Base-by-base conservation (phyloP, 1,284 basidiomycete species). In the Cryptococcus amylolentus region DNA sequence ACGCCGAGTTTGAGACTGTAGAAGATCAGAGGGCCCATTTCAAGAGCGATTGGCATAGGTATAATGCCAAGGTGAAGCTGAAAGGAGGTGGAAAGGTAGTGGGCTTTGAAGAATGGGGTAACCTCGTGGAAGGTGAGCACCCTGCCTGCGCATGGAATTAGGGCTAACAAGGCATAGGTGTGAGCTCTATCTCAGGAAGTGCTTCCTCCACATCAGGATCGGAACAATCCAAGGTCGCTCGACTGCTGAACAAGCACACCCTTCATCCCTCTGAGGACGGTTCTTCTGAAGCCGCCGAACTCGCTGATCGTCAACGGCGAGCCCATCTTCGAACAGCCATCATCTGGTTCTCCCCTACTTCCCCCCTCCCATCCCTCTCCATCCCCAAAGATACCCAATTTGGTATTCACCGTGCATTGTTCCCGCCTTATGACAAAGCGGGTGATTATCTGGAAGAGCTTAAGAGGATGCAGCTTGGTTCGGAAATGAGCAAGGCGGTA, bases 1-100 rank as follows among this genome's bases (percentile, higher is more conserved):
- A 85, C 2, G 81, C 83, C 2, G 69, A 78, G 0, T 97, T 98
- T 61, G 67, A 80, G 12, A 85, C 87, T 53, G 84, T 95, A 3
- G 84, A 89, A 31, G 88, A 89, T 53, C 92, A 97, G 70, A 83
- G 94, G 47, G 76, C 80, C 1, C 95, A 98, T 76, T 97, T 91
- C 74, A 86, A 88, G 67, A 91, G 90, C 28, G 94, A 98, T 76
- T 98, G 95, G 95, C 95, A 98, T 81, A 83, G 93, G 52, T 98
- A 96, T 79, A 98, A 98, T 71, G 89, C 94, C 60, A 96, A 95
- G 77, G 82, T 84, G 48, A 86, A 85, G 55, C 77, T 92, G 84
- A 86, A 54, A 49, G 45, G 20, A 46, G 23, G 41, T n/a, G 67
- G 64, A 20, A 61, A 64, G 82, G 39, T 81, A 79, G 74, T 85